Conservation (phyloP, 2,329 filamentous ascomycete genomes). For the Aureobasidium sp. region DNA sequence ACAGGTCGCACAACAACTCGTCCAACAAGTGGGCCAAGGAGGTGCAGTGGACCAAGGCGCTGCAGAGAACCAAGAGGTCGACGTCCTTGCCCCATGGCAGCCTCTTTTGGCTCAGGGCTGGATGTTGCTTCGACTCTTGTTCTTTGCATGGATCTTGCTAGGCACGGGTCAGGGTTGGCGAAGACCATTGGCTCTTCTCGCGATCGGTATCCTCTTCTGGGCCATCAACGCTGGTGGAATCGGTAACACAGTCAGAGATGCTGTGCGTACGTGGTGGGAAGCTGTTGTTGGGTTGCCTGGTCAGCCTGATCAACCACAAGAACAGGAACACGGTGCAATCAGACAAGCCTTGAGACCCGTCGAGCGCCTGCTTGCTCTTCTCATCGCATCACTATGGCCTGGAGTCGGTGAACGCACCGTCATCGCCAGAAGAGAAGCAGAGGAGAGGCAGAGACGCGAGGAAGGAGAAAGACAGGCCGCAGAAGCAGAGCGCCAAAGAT, state of each 20-base stretch:
- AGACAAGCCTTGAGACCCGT: slow-evolving; percentile 35
- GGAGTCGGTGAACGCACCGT: slow-evolving; percentile 56
- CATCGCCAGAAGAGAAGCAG: slow-evolving; percentile 41
- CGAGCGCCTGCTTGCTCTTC: slow-evolving; percentile 52
- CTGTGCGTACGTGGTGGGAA: slow-evolving; percentile 37
- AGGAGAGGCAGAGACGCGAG: slow-evolving; percentile 28
- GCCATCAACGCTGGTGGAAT: slow-evolving; percentile 28
- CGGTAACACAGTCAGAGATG: slow-evolving; percentile 19
- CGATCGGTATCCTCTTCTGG: slow-evolving; percentile 34
- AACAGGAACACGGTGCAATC: slow-evolving; percentile 19
- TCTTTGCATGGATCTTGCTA: slow-evolving; percentile 52
- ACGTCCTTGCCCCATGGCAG: slow-evolving; percentile 20
- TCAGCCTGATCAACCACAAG: slow-evolving; percentile 10
- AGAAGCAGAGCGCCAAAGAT: slow-evolving; percentile 13
- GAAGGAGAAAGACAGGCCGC: slow-evolving; percentile 12
- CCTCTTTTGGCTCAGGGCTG: slow-evolving; percentile 40
- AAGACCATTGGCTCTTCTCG: slow-evolving; percentile 34
- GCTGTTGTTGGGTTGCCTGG: slow-evolving; percentile 29
- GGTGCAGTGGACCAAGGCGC: background rate
- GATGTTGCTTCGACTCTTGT: slow-evolving; percentile 50
- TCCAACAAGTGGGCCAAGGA: background rate
- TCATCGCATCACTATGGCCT: slow-evolving; percentile 53
- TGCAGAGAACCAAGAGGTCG: background rate
- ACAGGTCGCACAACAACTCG: slow-evolving; percentile 4
- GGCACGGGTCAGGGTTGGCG: slow-evolving; percentile 37